phyloP scores from a whole-genome alignment of 768 basidiomycete genomes.

The Tricholoma flavovirens region DNA sequence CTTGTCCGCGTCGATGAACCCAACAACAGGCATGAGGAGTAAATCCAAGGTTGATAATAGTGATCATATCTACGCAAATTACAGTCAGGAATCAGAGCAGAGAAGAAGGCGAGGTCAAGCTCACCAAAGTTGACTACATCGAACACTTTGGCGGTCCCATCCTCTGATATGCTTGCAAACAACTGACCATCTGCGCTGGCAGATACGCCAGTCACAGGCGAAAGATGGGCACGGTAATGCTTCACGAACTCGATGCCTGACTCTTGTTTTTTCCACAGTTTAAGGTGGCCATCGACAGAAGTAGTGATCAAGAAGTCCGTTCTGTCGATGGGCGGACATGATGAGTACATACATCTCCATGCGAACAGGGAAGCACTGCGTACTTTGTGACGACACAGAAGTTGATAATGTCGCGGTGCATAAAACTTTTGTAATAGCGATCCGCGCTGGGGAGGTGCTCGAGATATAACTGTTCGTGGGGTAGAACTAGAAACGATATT shows the following conservation, averaged over 20 bases:
- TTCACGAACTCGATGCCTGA: conserved; percentile 96
- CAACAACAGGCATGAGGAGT: conserved; percentile 88
- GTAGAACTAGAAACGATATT: conserved; percentile 58
- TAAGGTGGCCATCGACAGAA: conserved; percentile 90
- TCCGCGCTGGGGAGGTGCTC: conserved; percentile 89
- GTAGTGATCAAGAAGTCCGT: conserved; percentile 94
- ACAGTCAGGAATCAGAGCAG: not conserved
- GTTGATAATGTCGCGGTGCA: conserved; percentile 93
- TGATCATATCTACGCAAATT: conserved; percentile 83
- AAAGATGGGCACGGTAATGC: conserved; percentile 90
- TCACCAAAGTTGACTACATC: conserved; percentile 97
- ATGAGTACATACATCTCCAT: not conserved
- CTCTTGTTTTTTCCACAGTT: conserved; percentile 99
- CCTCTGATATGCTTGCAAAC: conserved; percentile 88
- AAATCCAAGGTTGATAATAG: conserved; percentile 88
- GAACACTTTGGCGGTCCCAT: conserved; percentile 91
- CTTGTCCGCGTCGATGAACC: conserved; percentile 88
- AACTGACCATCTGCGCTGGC: conserved; percentile 89
- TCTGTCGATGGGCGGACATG: conserved; percentile 33
- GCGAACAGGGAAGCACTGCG: conserved; percentile 17
- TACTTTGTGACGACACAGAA: conserved; percentile 87
- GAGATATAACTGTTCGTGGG: conserved; percentile 88
- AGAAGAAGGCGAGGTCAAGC: conserved; percentile 19
- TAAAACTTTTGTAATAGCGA: conserved; percentile 95
- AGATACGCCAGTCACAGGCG: conserved; percentile 71